Evolutionary conservation across 805 yeast genomes (phyloP).

Genomic region (Metschnikowia gelsemii): DNA sequence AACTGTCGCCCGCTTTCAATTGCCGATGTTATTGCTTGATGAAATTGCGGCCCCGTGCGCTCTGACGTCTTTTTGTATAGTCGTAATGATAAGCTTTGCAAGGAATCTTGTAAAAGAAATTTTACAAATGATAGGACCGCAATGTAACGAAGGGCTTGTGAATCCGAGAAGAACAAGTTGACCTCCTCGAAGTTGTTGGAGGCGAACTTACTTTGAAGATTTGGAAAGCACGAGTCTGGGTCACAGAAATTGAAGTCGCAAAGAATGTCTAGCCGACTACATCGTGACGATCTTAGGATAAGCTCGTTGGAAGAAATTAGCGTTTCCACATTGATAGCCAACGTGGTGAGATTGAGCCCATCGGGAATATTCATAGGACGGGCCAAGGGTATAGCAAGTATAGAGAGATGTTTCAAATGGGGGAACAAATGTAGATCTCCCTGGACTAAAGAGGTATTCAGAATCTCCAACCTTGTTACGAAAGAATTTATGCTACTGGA

Average conservation of each 20-base stretch:
- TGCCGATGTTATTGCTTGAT: neutral
- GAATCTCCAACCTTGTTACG: constrained; percentile 27
- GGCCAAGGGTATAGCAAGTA: constrained; percentile 21
- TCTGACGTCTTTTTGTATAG: constrained; percentile 4
- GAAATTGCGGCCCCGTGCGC: neutral
- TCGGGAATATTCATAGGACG: neutral
- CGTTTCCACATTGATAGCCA: constrained; percentile 22
- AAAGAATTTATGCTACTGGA: constrained; percentile 2
- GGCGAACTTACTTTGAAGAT: neutral
- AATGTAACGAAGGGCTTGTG: constrained; percentile 15
- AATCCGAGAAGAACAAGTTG: constrained; percentile 20
- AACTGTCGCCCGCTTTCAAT: constrained; percentile 3
- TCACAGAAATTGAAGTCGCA: constrained; percentile 18
- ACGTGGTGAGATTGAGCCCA: constrained; percentile 5
- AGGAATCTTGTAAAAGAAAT: neutral
- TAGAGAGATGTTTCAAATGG: constrained; percentile 20
- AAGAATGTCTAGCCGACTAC: constrained; percentile 20
- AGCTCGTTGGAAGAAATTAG: constrained; percentile 12
- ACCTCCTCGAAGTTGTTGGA: constrained; percentile 7
- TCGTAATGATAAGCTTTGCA: neutral
- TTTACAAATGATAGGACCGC: constrained; percentile 8
- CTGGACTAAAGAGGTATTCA: constrained; percentile 18
- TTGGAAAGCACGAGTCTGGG: neutral
- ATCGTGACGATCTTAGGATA: neutral
- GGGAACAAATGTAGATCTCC: constrained; percentile 22